Evolutionary conservation across 345 rosid genomes (phyloP), one percentile per base, ranked within the genome.

Genomic region (Arabidopsis suecica): DNA sequence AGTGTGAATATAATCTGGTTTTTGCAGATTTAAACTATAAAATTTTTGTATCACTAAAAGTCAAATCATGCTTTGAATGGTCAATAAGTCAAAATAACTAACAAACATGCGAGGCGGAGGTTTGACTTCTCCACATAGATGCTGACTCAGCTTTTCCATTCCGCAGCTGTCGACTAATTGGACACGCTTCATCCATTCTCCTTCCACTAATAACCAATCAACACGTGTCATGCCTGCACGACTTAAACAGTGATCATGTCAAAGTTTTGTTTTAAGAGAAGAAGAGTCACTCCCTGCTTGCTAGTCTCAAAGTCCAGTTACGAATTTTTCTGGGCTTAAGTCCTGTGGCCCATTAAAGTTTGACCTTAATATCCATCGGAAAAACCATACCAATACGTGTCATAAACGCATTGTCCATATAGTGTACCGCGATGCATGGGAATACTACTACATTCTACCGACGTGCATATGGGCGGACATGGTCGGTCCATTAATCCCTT

Each of bases 111-210:
- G 67, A 59, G 68, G 49, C 33, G 14, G 41, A 69, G 69, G 49
- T 69, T 76, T 69, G 80, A 76, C 80, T 61, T 69, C 16, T 48
- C 23, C 68, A 50, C 62, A 22, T 48, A 60, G 30, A 60, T 68
- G 73, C 55, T 51, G 69, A 75, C 56, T 68, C 65, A 44, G 38
- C 50, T 68, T 73, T 62, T 73, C 13, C 72, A 37, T 53, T 40
- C 67, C 38, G 4, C 68, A 34, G 80, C 71, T 69, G 75, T 70
- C 80, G 37, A 22, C 80, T 70, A 63, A 37, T 70, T 63, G 36
- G 71, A 77, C 80, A 77, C 80, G 80, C 58, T 76, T 62, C 75
- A 62, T 61, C 41, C 41, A 13, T 40, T 60, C 23, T 4, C 45
- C 38, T 6, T 61, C 30, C 48, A 53, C 32, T 23, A 68, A 13